Evolutionary conservation across 2,329 filamentous ascomycete species (phyloP).

Genomic region (Aureobasidium subglaciale): DNA sequence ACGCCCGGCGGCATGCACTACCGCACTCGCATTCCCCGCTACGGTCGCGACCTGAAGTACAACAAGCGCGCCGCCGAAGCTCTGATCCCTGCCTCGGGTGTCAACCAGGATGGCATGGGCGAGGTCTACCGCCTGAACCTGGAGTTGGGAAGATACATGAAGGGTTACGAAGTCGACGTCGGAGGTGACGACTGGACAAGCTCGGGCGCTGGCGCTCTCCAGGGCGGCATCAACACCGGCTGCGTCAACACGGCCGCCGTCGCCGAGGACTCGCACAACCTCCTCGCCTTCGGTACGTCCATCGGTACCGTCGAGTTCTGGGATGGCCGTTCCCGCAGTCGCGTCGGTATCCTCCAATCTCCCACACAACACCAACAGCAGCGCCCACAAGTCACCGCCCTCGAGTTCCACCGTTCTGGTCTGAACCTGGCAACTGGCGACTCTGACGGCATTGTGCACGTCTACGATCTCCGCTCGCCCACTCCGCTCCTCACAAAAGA

Average conservation of each 20-base stretch:
- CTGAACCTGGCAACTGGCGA: constrained; percentile 80
- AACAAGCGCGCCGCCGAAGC: constrained; percentile 77
- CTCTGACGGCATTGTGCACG: constrained; percentile 78
- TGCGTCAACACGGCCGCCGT: constrained; percentile 82
- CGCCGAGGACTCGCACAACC: constrained; percentile 81
- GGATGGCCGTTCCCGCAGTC: constrained; percentile 77
- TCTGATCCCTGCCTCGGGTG: constrained; percentile 77
- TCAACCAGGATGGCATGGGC: constrained; percentile 77
- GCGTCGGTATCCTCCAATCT: constrained; percentile 67
- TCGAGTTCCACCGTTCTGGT: constrained; percentile 79
- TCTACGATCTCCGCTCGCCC: constrained; percentile 88
- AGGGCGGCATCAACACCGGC: constrained; percentile 79
- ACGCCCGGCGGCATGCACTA: constrained; percentile 84
- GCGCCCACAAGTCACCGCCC: constrained; percentile 66
- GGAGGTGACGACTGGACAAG: constrained; percentile 69
- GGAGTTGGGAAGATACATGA: constrained; percentile 89
- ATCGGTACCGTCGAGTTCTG: constrained; percentile 96
- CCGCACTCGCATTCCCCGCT: constrained; percentile 80
- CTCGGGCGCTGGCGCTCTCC: constrained; percentile 64
- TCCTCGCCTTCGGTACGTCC: constrained; percentile 88
- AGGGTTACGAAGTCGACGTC: constrained; percentile 84
- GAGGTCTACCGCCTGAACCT: constrained; percentile 92
- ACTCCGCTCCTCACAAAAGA: constrained; percentile 83
- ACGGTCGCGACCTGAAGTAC: constrained; percentile 84
- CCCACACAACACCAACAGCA: constrained; percentile 35